Evolutionary conservation across 176 grass and related monocot species (phyloP).

Genomic region (Juncus inflexus): DNA sequence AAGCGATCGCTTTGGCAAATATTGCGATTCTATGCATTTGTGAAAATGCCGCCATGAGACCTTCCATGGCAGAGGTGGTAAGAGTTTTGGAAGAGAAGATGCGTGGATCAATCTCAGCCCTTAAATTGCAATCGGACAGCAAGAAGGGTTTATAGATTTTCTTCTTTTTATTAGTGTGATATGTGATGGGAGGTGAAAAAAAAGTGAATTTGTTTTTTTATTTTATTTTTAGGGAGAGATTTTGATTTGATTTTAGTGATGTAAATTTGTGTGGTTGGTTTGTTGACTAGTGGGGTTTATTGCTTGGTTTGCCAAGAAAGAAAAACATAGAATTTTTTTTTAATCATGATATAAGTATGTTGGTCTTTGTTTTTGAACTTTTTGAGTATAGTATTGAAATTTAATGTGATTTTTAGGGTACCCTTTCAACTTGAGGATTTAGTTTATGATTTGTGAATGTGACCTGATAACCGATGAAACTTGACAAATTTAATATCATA

Average conservation of each 20-base stretch:
- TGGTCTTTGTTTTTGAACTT: constrained; percentile 14
- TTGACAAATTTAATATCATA: background rate
- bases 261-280: constrained; percentile 30
- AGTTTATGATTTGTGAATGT: constrained; percentile 17
- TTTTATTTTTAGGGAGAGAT: background rate
- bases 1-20: constrained; percentile 42
- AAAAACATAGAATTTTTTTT: constrained; percentile 17
- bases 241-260: constrained; percentile 25
- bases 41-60: constrained; percentile 43
- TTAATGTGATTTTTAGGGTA: background rate
- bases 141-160: constrained; percentile 30
- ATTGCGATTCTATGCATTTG: constrained; percentile 43
- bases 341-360: constrained; percentile 6
- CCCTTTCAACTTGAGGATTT: constrained; percentile 1
- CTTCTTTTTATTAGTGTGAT: constrained; percentile 13
- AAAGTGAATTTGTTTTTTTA: constrained; percentile 14
- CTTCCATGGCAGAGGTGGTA: constrained; percentile 64
- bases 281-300: constrained; percentile 8
- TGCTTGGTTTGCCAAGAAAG: constrained; percentile 12
- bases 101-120: constrained; percentile 38
- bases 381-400: background rate
- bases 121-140: constrained; percentile 34
- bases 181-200: constrained; percentile 2
- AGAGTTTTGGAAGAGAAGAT: constrained; percentile 48
- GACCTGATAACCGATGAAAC: constrained; percentile 9